Percentiles rank a stretch among this genome's conserved stretches.
Evolutionary conservation across 495 filamentous ascomycete species (phyloP).

Genomic region (Penicillium mononematosum): DNA sequence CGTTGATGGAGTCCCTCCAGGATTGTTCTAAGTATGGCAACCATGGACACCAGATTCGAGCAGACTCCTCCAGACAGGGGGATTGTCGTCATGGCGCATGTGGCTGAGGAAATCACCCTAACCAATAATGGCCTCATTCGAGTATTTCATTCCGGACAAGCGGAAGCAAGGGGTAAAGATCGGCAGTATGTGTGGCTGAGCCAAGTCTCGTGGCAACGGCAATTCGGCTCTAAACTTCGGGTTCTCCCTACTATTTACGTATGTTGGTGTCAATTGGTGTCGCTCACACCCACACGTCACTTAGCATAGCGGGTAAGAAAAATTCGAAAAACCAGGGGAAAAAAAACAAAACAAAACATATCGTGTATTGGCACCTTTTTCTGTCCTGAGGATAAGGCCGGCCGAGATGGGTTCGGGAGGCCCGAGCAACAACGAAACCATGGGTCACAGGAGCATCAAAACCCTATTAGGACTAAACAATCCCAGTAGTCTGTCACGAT

Average conservation of each 20-base stretch:
- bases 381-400: neutral
- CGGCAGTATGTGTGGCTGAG: constrained; percentile 6
- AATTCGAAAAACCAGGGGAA: too few relatives aligned
- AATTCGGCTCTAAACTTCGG: neutral
- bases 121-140: neutral
- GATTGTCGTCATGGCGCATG: constrained; percentile 7
- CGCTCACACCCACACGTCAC: too few relatives aligned
- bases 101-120: neutral
- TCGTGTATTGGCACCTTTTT: neutral
- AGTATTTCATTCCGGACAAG: neutral
- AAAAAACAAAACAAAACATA: too few relatives aligned
- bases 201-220: neutral
- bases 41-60: neutral
- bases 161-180: constrained; percentile 10
- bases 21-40: constrained; percentile 6
- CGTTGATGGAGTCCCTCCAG: neutral
- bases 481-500: neutral
- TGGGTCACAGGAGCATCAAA: constrained; percentile 3
- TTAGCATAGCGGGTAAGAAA: too few relatives aligned
- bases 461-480: neutral
- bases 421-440: constrained; percentile 1
- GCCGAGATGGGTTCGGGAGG: neutral
- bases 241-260: neutral
- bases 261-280: too few relatives aligned
- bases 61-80: neutral